Conservation (phyloP, 192 early-diverging fungal genomes). For the Coemansia sp. region DNA sequence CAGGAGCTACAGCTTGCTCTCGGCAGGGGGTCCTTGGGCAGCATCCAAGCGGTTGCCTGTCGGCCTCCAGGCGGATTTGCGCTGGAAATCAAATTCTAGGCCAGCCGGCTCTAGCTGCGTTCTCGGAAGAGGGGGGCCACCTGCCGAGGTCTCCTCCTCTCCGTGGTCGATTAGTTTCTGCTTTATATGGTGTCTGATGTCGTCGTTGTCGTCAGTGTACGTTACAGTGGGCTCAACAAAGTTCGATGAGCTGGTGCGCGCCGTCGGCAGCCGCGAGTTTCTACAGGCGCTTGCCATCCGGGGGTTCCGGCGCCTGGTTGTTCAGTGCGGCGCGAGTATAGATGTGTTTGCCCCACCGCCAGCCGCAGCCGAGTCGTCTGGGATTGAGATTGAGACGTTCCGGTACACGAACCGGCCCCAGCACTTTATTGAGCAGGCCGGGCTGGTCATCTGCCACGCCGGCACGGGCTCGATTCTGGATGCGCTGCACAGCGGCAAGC, state of each 20-base stretch:
- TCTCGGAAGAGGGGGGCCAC: no score
- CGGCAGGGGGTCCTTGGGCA: no score
- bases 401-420: slow-evolving; percentile 55
- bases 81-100: no score
- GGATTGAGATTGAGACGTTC: slow-evolving; percentile 43
- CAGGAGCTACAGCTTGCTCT: no score
- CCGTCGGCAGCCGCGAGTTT: slow-evolving; percentile 43
- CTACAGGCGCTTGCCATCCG: slow-evolving; percentile 43
- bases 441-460: slow-evolving; percentile 78
- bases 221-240: slow-evolving; percentile 91
- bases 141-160: no score
- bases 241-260: slow-evolving; percentile 68
- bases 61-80: no score
- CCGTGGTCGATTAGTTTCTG: slow-evolving; percentile 1
- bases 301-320: slow-evolving; percentile 52
- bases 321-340: slow-evolving; percentile 64
- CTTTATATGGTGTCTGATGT: not conserved
- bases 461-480: slow-evolving; percentile 89
- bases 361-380: not conserved
- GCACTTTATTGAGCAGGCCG: slow-evolving; percentile 56
- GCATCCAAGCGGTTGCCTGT: no score
- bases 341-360: slow-evolving; percentile 20
- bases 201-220: slow-evolving; percentile 51
- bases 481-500: slow-evolving; percentile 55
- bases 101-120: no score